These are phyloP conservation scores for Trametes sanguinea DNA, from an alignment of 768 basidiomycete species.

Conservation along the genomic window DNA sequence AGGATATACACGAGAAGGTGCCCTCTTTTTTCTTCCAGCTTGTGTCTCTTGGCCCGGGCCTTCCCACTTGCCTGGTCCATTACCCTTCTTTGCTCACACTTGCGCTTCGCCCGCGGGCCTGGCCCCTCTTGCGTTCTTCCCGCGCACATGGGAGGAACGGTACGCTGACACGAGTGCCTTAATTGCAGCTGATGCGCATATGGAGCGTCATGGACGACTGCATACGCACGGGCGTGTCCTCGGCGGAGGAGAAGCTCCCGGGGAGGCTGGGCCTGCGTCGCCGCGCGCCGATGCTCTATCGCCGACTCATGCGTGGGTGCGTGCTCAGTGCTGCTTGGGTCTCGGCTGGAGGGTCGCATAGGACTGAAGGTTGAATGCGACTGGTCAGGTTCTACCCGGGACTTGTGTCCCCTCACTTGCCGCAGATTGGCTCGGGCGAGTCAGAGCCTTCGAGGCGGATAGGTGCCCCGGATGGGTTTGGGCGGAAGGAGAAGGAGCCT, in stretches of 20 bases:
- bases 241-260: constrained; percentile 77
- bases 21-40: constrained; percentile 10
- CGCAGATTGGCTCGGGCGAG: constrained; percentile 36
- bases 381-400: constrained; percentile 52
- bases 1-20: constrained; percentile 75
- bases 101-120: neutral
- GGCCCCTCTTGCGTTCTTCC: neutral
- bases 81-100: neutral
- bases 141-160: neutral
- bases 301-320: constrained; percentile 87
- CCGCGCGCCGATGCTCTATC: constrained; percentile 87
- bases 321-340: constrained; percentile 14
- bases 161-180: neutral
- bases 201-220: constrained; percentile 94
- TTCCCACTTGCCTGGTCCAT: neutral
- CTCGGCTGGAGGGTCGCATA: too few species aligned
- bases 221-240: constrained; percentile 82
- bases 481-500: neutral
- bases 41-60: neutral
- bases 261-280: constrained; percentile 80
- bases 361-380: too few species aligned
- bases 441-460: constrained; percentile 25
- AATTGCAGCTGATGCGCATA: constrained; percentile 61
- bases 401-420: constrained; percentile 39
- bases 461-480: constrained; percentile 24